A percentile compares a stretch with the other conserved stretches of the same genome.
Evolutionary conservation across 768 basidiomycete species (phyloP).

Genomic region (Trametes sanguinea): DNA sequence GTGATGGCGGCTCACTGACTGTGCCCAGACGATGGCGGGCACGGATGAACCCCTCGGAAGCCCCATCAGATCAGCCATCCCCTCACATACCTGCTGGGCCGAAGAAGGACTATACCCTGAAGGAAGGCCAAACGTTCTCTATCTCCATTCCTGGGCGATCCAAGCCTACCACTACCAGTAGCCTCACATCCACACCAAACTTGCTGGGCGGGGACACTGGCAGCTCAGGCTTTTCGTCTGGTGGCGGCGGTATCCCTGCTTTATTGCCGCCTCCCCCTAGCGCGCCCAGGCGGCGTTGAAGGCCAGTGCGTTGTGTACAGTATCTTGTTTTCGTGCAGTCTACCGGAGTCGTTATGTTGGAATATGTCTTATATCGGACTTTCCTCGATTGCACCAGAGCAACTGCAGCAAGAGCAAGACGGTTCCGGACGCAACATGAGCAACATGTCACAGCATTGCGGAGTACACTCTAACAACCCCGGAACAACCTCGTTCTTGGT

Average conservation of each 20-base stretch:
- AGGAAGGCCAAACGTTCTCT: conserved; percentile 93
- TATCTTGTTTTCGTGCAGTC: conserved; percentile 1
- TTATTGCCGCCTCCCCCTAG: conserved; percentile 85
- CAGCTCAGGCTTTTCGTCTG: conserved; percentile 17
- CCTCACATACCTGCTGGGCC: conserved; percentile 75
- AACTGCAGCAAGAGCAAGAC: neutral
- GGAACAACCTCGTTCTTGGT: conserved; percentile 17
- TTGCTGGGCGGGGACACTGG: conserved; percentile 28
- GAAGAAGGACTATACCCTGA: conserved; percentile 92
- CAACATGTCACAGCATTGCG: neutral
- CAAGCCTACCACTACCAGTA: conserved; percentile 37
- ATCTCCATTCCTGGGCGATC: conserved; percentile 86
- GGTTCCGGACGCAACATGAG: neutral
- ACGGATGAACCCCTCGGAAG: conserved; percentile 52
- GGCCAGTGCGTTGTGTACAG: conserved; percentile 5
- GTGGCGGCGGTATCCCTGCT: conserved; percentile 51
- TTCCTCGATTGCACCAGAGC: neutral
- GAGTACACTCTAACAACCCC: conserved; percentile 3
- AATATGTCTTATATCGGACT: neutral
- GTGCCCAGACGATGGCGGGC: conserved; percentile 61
- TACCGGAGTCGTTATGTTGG: neutral
- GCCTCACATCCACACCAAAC: conserved; percentile 38
- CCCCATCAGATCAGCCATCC: conserved; percentile 50
- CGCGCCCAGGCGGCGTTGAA: conserved; percentile 49
- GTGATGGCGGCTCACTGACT: neutral